Base-by-base conservation (phyloP, 805 yeast species). In the Candida glaebosa region DNA sequence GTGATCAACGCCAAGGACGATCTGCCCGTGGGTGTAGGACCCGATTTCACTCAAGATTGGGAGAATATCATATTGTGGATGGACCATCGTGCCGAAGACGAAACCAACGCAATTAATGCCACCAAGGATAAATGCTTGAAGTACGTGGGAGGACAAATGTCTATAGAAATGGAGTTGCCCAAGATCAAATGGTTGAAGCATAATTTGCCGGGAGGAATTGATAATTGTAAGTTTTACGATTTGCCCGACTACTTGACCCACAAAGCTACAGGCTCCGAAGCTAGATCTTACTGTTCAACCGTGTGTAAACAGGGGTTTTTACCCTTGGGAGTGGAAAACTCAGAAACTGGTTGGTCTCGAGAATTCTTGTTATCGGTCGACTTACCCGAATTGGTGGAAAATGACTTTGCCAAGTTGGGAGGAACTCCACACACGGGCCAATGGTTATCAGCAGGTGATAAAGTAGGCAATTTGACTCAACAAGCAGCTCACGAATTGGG, bases 131-230 rank as follows among this genome's bases (percentile, higher is more conserved):
- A 78, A 56, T 79, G 87, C 43, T 73, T 93, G 56, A 84, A 87
- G 60, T 93, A 87, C 60, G 98, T 93, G 15, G 99, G 99, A 44
- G 98, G 98, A 15, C 83, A 82, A 54, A 91, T 93, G 97, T 89
- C 97, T 38, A 85, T 93, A 56, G 99, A 91, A 64, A 93, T 93
- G 98, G 98, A 93, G 60, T 74, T 93, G 50, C 99, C 99, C 46
- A 93, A 93, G 66, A 89, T 88, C 68, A 86, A 87, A 67, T 93
- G 99, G 99, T 75, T 93, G 57, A 91, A 91, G 61, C 82, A 85
- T 61, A 74, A 93, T 63, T 67, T 89, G 70, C 86, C 95, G 3
- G 66, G 68, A 25, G 75, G 75, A 4, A 65, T 69, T 43, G 78
- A 71, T 12, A 63, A 65, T 41, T 85, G 87, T 60, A 84, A 87